Percentiles rank a stretch among this genome's conserved stretches.
Evolutionary conservation across 2,329 filamentous ascomycete species (phyloP).

Genomic region (Hypocreales sp.): DNA sequence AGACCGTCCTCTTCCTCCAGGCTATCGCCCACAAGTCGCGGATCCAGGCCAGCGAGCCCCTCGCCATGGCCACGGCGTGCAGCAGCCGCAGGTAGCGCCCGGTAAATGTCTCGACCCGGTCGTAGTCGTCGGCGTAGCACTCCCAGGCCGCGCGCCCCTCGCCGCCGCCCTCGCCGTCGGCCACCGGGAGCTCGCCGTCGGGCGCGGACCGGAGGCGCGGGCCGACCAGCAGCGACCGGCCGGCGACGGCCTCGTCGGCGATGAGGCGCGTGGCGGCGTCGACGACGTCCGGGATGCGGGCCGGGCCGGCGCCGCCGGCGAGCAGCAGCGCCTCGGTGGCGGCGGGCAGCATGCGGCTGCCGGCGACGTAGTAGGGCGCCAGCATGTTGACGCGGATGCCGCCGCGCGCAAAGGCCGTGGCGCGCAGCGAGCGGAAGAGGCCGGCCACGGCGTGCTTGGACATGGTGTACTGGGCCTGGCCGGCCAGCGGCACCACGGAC

Average conservation of each 20-base stretch:
- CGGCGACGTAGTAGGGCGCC: constrained; percentile 51
- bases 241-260: constrained; percentile 40
- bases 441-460: constrained; percentile 54
- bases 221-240: constrained; percentile 40
- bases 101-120: constrained; percentile 39
- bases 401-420: constrained; percentile 20
- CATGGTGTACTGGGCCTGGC: constrained; percentile 37
- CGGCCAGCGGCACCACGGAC: constrained; percentile 28
- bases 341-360: constrained; percentile 36
- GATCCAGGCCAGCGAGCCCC: constrained; percentile 38
- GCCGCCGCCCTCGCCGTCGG: constrained; percentile 19
- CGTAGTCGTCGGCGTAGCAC: constrained; percentile 41
- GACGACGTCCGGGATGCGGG: constrained; percentile 41
- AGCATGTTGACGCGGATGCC: constrained; percentile 46
- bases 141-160: constrained; percentile 40
- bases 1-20: no score
- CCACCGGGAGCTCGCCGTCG: constrained; percentile 18
- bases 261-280: constrained; percentile 47
- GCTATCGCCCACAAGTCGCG: constrained; percentile 8
- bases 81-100: constrained; percentile 35
- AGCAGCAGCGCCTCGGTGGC: constrained; percentile 31
- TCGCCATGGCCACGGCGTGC: constrained; percentile 29
- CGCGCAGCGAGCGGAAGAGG: constrained; percentile 42
- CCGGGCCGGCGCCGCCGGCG: constrained; percentile 34
- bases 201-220: constrained; percentile 26